phyloP scores from a whole-genome alignment of 441 rosid species.

The Pelargonium exstipulatum region DNA sequence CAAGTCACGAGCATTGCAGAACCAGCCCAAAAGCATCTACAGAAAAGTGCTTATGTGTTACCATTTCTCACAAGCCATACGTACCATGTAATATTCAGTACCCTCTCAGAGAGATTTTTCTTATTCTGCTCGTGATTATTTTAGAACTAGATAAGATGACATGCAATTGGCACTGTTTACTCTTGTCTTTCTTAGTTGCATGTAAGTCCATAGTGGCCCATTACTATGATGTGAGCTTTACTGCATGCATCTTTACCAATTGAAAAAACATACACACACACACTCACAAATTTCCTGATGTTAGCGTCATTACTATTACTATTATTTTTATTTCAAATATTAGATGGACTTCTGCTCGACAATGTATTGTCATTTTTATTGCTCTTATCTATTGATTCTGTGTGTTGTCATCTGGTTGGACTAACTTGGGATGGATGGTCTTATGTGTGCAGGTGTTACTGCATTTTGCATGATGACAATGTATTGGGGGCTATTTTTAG shows the following conservation, averaged over 20 bases:
- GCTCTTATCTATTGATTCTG: not conserved
- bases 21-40: not conserved
- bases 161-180: not conserved
- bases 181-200: not conserved
- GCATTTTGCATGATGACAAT: slow-evolving; percentile 78
- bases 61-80: not conserved
- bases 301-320: no score
- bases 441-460: slow-evolving; percentile 65
- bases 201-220: not conserved
- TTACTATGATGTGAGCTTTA: not conserved
- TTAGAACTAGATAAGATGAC: not conserved
- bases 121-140: not conserved
- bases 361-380: not conserved
- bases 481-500: slow-evolving; percentile 77
- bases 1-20: not conserved
- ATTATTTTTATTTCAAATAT: not conserved
- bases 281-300: not conserved
- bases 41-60: not conserved
- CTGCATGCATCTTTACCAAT: no score
- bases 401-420: not conserved
- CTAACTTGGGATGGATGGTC: slow-evolving; percentile 10
- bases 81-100: not conserved
- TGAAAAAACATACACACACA: no score
- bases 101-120: not conserved
- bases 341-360: not conserved